Percentiles rank a stretch among this genome's conserved stretches.
phyloP scores from a whole-genome alignment of 441 rosid genomes.

The Pelargonium australe region DNA sequence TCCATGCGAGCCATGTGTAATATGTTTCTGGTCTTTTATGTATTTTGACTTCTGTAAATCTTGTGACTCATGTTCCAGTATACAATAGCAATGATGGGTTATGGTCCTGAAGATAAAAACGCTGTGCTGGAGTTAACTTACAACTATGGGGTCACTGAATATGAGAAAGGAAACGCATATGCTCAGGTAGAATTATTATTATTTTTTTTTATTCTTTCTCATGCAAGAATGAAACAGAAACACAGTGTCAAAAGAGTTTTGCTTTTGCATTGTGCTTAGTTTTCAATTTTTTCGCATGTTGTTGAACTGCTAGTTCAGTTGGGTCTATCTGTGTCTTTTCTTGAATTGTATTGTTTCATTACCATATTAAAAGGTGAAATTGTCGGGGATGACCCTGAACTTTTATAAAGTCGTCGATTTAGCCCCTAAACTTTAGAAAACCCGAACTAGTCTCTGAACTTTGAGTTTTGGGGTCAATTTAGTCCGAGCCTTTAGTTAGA shows the following conservation, averaged over 20 bases:
- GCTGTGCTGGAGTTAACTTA: constrained; percentile 81
- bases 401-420: no score
- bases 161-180: constrained; percentile 86
- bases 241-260: background rate
- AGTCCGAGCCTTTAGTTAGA: no score
- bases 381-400: no score
- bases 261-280: background rate
- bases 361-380: no score
- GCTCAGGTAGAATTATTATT: constrained; percentile 49
- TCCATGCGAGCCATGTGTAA: background rate
- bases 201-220: no score
- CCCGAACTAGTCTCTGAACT: no score
- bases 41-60: constrained; percentile 8
- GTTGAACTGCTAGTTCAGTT: background rate
- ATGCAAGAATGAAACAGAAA: no score
- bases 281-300: background rate
- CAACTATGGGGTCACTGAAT: constrained; percentile 84
- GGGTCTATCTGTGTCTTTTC: background rate
- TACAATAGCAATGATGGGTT: constrained; percentile 84
- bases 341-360: background rate
- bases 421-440: no score
- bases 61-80: constrained; percentile 39
- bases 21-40: background rate
- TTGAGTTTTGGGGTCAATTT: no score
- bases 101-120: constrained; percentile 88